A percentile compares a stretch with the other conserved stretches of the same genome.
These are phyloP conservation scores for Rugosomyces carneus DNA, from an alignment of 1,284 basidiomycete genomes.

Conservation along the genomic window DNA sequence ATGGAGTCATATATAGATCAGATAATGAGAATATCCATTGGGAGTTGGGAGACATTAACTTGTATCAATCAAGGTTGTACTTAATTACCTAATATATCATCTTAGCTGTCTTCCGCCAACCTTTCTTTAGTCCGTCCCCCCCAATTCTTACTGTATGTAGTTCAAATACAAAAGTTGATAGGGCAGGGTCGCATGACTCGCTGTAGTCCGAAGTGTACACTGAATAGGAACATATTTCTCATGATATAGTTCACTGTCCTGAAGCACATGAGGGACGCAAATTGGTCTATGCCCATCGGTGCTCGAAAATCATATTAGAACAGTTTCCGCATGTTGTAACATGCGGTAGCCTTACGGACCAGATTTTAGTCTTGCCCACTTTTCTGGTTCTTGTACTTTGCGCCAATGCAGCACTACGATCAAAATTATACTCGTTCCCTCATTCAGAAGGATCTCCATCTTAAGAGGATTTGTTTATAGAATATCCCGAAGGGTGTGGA, in stretches of 20 bases:
- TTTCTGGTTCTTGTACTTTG: constrained; percentile 2
- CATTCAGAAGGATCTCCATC: not conserved
- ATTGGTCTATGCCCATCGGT: constrained; percentile 3
- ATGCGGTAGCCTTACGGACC: constrained; percentile 7
- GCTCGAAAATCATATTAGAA: constrained; percentile 9
- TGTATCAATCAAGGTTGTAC: not conserved
- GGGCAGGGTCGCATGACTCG: constrained; percentile 4
- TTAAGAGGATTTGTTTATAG: too few species aligned
- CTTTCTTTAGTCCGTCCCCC: too few species aligned
- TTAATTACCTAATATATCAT: constrained; percentile 8
- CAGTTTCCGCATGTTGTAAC: constrained; percentile 5
- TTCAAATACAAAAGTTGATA: not conserved
- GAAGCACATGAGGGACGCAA: constrained; percentile 6
- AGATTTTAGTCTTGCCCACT: not conserved
- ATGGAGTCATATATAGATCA: constrained; percentile 54
- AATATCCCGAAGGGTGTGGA: too few species aligned
- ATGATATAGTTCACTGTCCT: constrained; percentile 6
- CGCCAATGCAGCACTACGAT: constrained; percentile 1
- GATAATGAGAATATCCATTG: constrained; percentile 71
- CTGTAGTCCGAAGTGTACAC: constrained; percentile 1
- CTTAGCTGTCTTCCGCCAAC: not conserved
- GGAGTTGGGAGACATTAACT: constrained; percentile 20
- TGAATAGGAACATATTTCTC: not conserved
- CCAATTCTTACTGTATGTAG: too few species aligned
- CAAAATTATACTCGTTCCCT: not conserved